Conservation (phyloP, 352 stramenopile species). For the Phytophthora idaei region DNA sequence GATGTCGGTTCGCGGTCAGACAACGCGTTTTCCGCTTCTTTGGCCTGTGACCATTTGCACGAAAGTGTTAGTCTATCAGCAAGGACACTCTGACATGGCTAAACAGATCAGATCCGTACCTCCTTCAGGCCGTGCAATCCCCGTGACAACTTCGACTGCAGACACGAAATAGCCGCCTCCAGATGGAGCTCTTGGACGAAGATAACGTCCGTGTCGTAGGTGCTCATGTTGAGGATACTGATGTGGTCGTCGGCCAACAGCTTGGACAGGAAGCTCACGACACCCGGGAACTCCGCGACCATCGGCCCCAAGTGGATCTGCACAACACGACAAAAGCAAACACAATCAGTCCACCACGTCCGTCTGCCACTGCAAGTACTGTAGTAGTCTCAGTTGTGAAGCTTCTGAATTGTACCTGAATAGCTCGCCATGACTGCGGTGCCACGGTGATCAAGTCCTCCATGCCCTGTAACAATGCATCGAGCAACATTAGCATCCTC, state of each 20-base stretch:
- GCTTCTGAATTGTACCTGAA: conserved; percentile 49
- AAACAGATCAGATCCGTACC: conserved; percentile 28
- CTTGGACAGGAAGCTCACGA: conserved; percentile 88
- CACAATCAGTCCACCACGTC: conserved; percentile 4
- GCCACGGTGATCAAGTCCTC: conserved; percentile 68
- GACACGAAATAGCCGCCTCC: conserved; percentile 71
- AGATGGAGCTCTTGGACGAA: conserved; percentile 79
- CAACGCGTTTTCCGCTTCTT: conserved; percentile 56
- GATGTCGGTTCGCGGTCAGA: conserved; percentile 28
- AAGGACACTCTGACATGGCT: not conserved
- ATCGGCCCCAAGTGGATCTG: conserved; percentile 88
- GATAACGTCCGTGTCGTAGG: conserved; percentile 90
- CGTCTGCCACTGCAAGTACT: conserved; percentile 7
- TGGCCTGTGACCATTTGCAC: conserved; percentile 37
- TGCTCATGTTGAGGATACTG: conserved; percentile 92
- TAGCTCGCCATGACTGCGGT: conserved; percentile 77
- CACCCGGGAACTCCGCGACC: conserved; percentile 84
- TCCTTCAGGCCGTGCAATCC: conserved; percentile 84
- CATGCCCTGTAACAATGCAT: conserved; percentile 51
- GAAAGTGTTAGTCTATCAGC: not conserved
- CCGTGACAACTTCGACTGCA: conserved; percentile 79
- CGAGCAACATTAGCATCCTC: conserved; percentile 2
- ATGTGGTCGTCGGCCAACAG: conserved; percentile 82
- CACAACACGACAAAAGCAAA: conserved; percentile 7
- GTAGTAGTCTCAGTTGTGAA: not conserved